Evolutionary conservation across 192 early-diverging fungal genomes (phyloP), one percentile per base, ranked within the genome.

Genomic region (Umbelopsis sp.): DNA sequence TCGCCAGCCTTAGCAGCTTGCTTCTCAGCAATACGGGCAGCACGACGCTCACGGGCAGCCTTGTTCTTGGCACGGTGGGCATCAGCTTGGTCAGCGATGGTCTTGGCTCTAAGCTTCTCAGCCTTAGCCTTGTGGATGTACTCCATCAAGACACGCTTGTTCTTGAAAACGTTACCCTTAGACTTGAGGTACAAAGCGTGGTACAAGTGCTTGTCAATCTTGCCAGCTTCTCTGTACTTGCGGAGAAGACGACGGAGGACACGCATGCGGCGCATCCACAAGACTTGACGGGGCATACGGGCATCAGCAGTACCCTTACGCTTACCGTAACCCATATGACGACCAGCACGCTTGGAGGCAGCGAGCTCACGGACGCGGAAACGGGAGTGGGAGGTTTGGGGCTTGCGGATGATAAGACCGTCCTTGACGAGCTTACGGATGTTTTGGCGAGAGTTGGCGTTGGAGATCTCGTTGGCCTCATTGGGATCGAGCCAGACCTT

Each of bases 81-180:
- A 84, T 94, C 95, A 67, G 96, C 94, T 90, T 98, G 96, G 85
- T 98, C 95, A 78, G 89, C 87, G 70, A 98, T 86, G 73, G 89
- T 72, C 91, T 95, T 92, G 76, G 90, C 85, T 89, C 96, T 93
- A 71, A 90, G 82, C 83, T 97, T 93, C 88, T 98, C 95, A 64
- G 96, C 94, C 92, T 98, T 98, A 79, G 91, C 93, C 90, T 96
- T 97, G 91, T 97, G 95, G 85, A 98, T 98, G 87, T 92, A 94
- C 86, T 98, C 97, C 95, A 98, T 98, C 65, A 98, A 84, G 71
- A 98, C 97, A 85, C 97, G 93, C 91, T 98, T 98, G 94, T 96
- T 98, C 92, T 98, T 98, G 91, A 98, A 98, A 69, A 94, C 93
- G 87, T 96, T 97, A 96, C 96, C 96, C 93, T 98, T 98, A 71